Percentiles rank a stretch among this genome's conserved stretches.
phyloP scores from a whole-genome alignment of 805 yeast genomes.

The Kuraishia cidri region DNA sequence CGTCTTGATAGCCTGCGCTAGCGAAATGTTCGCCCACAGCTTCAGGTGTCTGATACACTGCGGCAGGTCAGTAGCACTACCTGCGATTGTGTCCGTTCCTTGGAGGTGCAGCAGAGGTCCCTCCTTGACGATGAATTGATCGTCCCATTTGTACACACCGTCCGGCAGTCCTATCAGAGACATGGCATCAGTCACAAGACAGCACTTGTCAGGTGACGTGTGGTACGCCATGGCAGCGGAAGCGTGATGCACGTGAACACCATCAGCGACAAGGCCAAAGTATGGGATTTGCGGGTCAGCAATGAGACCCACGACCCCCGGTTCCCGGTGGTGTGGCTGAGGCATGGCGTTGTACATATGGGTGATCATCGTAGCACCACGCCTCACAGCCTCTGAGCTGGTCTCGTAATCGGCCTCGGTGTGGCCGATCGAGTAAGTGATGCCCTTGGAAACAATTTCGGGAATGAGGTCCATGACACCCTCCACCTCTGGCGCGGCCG shows the following conservation, averaged over 20 bases:
- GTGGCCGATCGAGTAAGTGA: conserved; percentile 39
- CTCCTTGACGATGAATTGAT: conserved; percentile 34
- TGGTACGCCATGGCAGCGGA: conserved; percentile 40
- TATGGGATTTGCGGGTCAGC: conserved; percentile 30
- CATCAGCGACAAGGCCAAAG: conserved; percentile 49
- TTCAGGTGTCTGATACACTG: conserved; percentile 40
- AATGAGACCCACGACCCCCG: conserved; percentile 44
- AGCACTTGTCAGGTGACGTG: conserved; percentile 42
- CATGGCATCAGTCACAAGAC: conserved; percentile 53
- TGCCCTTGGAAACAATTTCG: conserved; percentile 17
- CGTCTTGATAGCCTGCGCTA: conserved; percentile 45
- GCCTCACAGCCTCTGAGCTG: conserved; percentile 29
- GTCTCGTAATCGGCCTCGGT: conserved; percentile 26
- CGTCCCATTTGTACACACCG: conserved; percentile 45
- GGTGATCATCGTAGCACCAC: conserved; percentile 54
- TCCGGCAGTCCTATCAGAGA: conserved; percentile 46
- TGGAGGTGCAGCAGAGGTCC: conserved; percentile 37
- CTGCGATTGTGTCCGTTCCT: conserved; percentile 52
- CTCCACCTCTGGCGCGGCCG: conserved; percentile 42
- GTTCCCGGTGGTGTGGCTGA: conserved; percentile 46
- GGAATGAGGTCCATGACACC: conserved; percentile 34
- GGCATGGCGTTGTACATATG: conserved; percentile 60
- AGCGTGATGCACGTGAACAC: conserved; percentile 50
- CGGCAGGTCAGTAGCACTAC: conserved; percentile 48
- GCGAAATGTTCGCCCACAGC: conserved; percentile 36